Evolutionary conservation across 371 early-diverging fungal genomes (phyloP).

Genomic region (Mucor lusitanicus): DNA sequence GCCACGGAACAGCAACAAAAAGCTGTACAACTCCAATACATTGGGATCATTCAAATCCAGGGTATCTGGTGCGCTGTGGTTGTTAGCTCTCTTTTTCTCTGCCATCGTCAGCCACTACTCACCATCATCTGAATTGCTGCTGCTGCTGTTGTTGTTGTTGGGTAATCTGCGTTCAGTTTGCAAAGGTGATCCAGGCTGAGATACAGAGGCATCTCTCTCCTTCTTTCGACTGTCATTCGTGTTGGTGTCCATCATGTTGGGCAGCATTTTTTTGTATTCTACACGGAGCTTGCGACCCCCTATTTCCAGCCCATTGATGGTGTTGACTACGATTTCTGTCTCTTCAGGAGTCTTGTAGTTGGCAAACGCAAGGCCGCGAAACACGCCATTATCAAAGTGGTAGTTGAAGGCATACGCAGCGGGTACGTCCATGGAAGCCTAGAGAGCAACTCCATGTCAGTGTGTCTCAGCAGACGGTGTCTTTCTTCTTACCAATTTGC

Average conservation of each 20-base stretch:
- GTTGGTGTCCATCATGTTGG: conserved; percentile 21
- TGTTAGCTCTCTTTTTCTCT: neutral
- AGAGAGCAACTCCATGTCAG: neutral
- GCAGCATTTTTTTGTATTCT: conserved; percentile 74
- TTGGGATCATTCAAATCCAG: conserved; percentile 72
- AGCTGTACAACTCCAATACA: conserved; percentile 69
- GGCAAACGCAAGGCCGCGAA: conserved; percentile 83
- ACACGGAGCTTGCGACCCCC: conserved; percentile 78
- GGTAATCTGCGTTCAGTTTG: conserved; percentile 13
- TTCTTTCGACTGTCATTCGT: conserved; percentile 37
- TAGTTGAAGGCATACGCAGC: conserved; percentile 83
- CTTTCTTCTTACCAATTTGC: conserved; percentile 63
- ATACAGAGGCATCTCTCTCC: conserved; percentile 17
- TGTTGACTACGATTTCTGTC: conserved; percentile 67
- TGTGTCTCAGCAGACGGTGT: too few species aligned
- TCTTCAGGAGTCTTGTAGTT: conserved; percentile 80
- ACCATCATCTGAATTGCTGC: conserved; percentile 17
- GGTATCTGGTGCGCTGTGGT: conserved; percentile 21
- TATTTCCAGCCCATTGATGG: conserved; percentile 70
- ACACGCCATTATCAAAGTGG: conserved; percentile 78
- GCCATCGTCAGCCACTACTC: neutral
- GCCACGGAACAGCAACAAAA: conserved; percentile 68
- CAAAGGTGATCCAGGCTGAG: conserved; percentile 18
- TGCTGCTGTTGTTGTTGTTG: neutral
- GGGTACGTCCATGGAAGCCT: conserved; percentile 66